phyloP scores from a whole-genome alignment of 129 eudicot species.

The Kitagawia praeruptora region DNA sequence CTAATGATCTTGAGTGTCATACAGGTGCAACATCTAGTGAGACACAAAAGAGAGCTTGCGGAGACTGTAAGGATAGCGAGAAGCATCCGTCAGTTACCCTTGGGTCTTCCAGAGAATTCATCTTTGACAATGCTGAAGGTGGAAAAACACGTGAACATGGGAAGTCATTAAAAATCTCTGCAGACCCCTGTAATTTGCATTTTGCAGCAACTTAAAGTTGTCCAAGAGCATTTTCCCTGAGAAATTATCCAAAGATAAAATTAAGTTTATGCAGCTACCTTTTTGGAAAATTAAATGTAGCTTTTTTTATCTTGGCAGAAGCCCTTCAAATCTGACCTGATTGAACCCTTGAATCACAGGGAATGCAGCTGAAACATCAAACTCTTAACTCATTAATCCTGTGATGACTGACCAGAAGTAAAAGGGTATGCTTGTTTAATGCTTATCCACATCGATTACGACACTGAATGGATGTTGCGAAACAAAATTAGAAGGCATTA shows the following conservation, averaged over 20 bases:
- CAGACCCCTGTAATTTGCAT: not conserved
- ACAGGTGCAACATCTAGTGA: conserved; percentile 24
- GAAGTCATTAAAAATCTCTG: not conserved
- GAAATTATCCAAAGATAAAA: too few species aligned
- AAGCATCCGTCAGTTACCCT: conserved; percentile 60
- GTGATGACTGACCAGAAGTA: not conserved
- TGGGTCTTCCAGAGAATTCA: conserved; percentile 73
- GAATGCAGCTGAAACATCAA: not conserved
- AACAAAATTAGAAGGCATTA: not conserved
- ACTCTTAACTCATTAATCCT: not conserved
- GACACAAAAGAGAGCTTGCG: conserved; percentile 16
- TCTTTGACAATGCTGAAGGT: conserved; percentile 62
- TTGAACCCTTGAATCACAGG: not conserved
- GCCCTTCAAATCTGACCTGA: not conserved
- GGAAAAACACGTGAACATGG: not conserved
- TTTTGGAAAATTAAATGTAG: not conserved
- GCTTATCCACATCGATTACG: not conserved
- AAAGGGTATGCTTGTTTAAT: not conserved
- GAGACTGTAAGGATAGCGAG: conserved; percentile 35
- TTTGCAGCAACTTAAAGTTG: not conserved
- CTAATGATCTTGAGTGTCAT: conserved; percentile 18
- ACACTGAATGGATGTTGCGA: not conserved
- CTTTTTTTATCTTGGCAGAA: not conserved
- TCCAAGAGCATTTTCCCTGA: not conserved
- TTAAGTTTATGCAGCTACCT: not conserved